These are phyloP conservation scores for Aspergillus floridensis DNA, from an alignment of 2,329 filamentous ascomycete genomes.

Conservation along the genomic window DNA sequence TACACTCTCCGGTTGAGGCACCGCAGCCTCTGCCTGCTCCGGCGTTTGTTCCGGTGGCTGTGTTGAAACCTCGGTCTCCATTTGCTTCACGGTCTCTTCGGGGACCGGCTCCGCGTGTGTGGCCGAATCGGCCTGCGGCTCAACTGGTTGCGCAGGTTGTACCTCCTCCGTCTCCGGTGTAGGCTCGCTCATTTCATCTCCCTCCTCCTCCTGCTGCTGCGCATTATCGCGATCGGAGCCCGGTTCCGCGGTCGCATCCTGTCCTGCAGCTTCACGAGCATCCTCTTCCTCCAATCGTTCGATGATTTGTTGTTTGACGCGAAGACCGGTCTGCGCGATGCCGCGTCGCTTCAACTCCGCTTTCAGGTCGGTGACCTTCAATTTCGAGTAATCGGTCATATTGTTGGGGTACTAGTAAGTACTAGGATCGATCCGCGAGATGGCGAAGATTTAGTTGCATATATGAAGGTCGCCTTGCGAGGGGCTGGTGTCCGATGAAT, in stretches of 20 bases:
- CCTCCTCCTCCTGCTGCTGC: not conserved
- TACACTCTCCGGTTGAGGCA: conserved; percentile 10
- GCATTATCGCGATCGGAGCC: conserved; percentile 15
- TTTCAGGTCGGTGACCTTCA: conserved; percentile 74
- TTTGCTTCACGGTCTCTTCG: conserved; percentile 15
- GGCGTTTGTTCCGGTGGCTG: conserved; percentile 11
- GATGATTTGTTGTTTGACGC: conserved; percentile 64
- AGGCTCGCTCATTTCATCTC: not conserved
- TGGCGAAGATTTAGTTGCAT: not conserved
- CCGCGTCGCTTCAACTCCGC: conserved; percentile 70
- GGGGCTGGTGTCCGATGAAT: not conserved
- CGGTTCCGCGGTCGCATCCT: conserved; percentile 28
- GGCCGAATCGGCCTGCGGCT: conserved; percentile 10
- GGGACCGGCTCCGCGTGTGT: conserved; percentile 4
- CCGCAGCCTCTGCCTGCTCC: conserved; percentile 10
- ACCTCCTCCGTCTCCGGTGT: conserved; percentile 8
- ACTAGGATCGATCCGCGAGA: not conserved
- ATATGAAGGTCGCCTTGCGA: not conserved
- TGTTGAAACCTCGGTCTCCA: conserved; percentile 6
- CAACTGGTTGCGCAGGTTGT: conserved; percentile 6
- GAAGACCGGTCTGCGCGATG: conserved; percentile 67
- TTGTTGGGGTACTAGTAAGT: conserved; percentile 6
- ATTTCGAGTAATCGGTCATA: conserved; percentile 56
- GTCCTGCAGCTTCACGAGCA: conserved; percentile 20
- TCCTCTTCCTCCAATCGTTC: conserved; percentile 57